Evolutionary conservation across 768 basidiomycete species (phyloP).

Genomic region (Leccinum subtestaceum): DNA sequence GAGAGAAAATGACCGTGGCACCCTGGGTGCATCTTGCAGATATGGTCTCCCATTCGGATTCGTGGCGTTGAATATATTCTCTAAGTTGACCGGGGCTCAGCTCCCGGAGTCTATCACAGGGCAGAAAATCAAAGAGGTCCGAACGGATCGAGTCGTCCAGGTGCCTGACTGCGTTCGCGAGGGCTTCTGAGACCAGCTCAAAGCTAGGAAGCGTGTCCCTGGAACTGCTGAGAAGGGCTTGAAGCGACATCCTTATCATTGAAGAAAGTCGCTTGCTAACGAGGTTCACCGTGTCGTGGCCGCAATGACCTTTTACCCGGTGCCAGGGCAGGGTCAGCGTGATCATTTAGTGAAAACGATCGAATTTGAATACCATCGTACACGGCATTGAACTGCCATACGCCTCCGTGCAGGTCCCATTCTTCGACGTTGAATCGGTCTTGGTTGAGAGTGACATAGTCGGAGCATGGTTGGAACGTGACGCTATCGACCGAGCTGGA

Average conservation of each 20-base stretch:
- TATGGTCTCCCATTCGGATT: slow-evolving; percentile 36
- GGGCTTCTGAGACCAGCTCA: slow-evolving; percentile 37
- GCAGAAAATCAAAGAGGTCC: slow-evolving; percentile 44
- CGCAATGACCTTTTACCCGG: slow-evolving; percentile 41
- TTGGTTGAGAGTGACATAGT: slow-evolving; percentile 37
- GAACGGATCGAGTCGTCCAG: slow-evolving; percentile 44
- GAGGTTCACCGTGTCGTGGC: slow-evolving; percentile 47
- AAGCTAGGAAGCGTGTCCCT: slow-evolving; percentile 23
- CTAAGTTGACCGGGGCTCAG: slow-evolving; percentile 41
- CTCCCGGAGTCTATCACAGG: slow-evolving; percentile 33
- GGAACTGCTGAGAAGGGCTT: slow-evolving; percentile 30
- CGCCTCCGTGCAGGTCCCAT: slow-evolving; percentile 40
- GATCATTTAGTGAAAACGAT: slow-evolving; percentile 12
- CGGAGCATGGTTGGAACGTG: slow-evolving; percentile 43
- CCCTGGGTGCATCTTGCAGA: slow-evolving; percentile 35
- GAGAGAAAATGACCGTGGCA: slow-evolving; percentile 32
- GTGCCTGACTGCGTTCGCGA: slow-evolving; percentile 37
- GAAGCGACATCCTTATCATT: slow-evolving; percentile 40
- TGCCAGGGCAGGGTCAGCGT: slow-evolving; percentile 14
- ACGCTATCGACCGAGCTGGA: slow-evolving; percentile 36
- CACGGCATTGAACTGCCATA: slow-evolving; percentile 44
- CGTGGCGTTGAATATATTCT: slow-evolving; percentile 36
- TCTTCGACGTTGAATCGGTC: slow-evolving; percentile 41
- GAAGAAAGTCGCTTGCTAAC: slow-evolving; percentile 39
- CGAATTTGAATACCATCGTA: slow-evolving; percentile 38